Conservation (phyloP, 2,329 filamentous ascomycete species). For the Epicoccum sorghinum region DNA sequence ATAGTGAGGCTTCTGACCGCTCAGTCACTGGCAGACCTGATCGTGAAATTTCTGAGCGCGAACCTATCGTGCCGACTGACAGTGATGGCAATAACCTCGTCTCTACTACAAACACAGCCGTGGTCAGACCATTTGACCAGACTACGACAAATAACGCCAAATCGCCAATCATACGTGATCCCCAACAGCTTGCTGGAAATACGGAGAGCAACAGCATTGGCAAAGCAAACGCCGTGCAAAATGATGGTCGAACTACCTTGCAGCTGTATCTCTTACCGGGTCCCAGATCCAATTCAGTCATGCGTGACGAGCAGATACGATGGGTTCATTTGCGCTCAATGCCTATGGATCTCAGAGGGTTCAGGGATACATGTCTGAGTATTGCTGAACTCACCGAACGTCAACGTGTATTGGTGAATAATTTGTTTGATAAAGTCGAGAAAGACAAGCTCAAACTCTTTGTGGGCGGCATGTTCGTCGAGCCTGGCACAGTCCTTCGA, state of each 20-base stretch:
- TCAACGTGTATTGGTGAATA: slow-evolving; percentile 20
- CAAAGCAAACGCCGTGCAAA: slow-evolving; percentile 25
- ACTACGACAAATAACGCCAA: neutral
- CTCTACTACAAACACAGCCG: slow-evolving; percentile 25
- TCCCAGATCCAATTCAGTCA: slow-evolving; percentile 22
- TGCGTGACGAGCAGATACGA: slow-evolving; percentile 18
- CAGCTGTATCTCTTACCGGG: slow-evolving; percentile 30
- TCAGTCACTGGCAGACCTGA: too few relatives aligned
- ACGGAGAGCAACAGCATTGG: slow-evolving; percentile 35
- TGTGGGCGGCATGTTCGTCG: slow-evolving; percentile 39
- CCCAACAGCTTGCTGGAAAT: slow-evolving; percentile 8
- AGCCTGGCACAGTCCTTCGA: slow-evolving; percentile 41
- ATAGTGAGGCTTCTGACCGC: neutral
- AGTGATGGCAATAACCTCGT: slow-evolving; percentile 32
- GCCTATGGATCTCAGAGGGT: slow-evolving; percentile 30
- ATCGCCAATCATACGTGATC: neutral
- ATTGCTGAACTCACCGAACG: slow-evolving; percentile 27
- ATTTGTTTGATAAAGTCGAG: slow-evolving; percentile 30
- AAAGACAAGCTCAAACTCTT: slow-evolving; percentile 34
- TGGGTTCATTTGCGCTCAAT: slow-evolving; percentile 37
- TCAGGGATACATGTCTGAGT: slow-evolving; percentile 31
- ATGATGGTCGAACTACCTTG: slow-evolving; percentile 25
- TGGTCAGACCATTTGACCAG: neutral
- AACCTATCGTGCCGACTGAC: slow-evolving; percentile 21
- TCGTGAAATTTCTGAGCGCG: neutral